A percentile compares a stretch with the other conserved stretches of the same genome.
These are phyloP conservation scores for Botrytis tulipae DNA, from an alignment of 2,329 filamentous ascomycete species.

Conservation along the genomic window DNA sequence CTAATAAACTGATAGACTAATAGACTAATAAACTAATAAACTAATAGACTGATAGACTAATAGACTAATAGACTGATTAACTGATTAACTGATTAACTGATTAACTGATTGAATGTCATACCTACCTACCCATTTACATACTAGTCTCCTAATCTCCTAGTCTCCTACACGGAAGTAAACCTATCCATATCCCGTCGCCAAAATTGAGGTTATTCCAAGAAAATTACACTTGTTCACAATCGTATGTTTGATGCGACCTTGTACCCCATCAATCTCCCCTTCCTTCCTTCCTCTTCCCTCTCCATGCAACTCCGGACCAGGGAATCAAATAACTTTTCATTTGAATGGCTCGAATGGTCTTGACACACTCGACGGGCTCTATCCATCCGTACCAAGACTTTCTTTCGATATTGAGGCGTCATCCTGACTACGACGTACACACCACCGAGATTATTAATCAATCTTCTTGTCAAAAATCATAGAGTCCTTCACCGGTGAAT, in stretches of 20 bases:
- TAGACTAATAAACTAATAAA: too few species aligned
- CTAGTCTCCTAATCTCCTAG: too few species aligned
- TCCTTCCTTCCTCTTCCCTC: not conserved
- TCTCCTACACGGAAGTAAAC: not conserved
- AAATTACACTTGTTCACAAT: too few species aligned
- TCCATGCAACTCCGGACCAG: not conserved
- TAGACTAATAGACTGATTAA: too few species aligned
- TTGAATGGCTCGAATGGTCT: too few species aligned
- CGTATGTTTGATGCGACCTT: not conserved
- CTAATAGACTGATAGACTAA: too few species aligned
- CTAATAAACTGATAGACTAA: too few species aligned
- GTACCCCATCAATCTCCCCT: not conserved
- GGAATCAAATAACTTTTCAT: not conserved
- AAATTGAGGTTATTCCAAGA: not conserved
- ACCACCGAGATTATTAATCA: not conserved
- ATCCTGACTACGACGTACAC: not conserved
- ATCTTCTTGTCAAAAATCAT: not conserved
- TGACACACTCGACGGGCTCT: not conserved
- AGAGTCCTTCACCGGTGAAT: not conserved
- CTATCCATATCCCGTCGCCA: too few species aligned
- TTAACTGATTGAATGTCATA: not conserved
- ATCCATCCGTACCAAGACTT: slow-evolving; percentile 7
- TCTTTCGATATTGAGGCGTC: not conserved
- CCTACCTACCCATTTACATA: not conserved
- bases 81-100: too few species aligned